Percentiles rank a stretch among this genome's conserved stretches.
These are phyloP conservation scores for Pseudoperonospora humuli DNA, from an alignment of 352 stramenopile genomes.

Conservation along the genomic window DNA sequence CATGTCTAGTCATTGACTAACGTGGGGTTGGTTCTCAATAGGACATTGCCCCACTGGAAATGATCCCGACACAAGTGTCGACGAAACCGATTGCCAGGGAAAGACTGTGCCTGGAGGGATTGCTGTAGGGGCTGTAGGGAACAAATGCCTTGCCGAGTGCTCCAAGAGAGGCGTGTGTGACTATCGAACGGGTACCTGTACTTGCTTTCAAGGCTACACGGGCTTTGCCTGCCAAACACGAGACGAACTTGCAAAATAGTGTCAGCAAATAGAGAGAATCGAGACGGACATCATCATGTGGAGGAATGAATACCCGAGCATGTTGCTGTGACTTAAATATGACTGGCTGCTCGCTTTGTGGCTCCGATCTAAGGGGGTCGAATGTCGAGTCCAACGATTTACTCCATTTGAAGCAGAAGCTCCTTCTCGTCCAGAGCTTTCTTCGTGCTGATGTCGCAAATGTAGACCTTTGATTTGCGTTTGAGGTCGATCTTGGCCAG, in stretches of 20 bases:
- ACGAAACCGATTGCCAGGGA: constrained; percentile 75
- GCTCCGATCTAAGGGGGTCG: neutral
- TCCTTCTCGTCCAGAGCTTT: constrained; percentile 79
- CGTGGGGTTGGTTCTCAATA: constrained; percentile 22
- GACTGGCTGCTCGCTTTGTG: constrained; percentile 9
- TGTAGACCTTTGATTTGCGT: constrained; percentile 83
- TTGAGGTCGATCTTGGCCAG: constrained; percentile 70
- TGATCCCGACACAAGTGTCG: constrained; percentile 50
- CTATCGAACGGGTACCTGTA: constrained; percentile 76
- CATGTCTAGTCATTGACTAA: too few species aligned
- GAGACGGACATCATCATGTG: constrained; percentile 1
- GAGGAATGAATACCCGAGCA: constrained; percentile 8
- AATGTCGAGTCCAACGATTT: constrained; percentile 7
- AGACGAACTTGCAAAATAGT: constrained; percentile 25
- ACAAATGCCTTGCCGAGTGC: constrained; percentile 89
- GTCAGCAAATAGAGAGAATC: neutral
- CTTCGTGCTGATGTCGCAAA: constrained; percentile 84
- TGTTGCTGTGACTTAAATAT: constrained; percentile 19
- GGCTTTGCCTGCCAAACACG: constrained; percentile 47
- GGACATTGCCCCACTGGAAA: constrained; percentile 77
- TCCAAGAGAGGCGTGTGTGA: constrained; percentile 89
- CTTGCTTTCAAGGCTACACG: constrained; percentile 80
- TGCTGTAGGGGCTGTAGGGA: constrained; percentile 43
- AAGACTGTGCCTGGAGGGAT: constrained; percentile 33
- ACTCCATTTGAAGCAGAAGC: constrained; percentile 60